These are phyloP conservation scores for Tetracladium setigerum DNA, from an alignment of 495 filamentous ascomycete genomes.

Conservation along the genomic window DNA sequence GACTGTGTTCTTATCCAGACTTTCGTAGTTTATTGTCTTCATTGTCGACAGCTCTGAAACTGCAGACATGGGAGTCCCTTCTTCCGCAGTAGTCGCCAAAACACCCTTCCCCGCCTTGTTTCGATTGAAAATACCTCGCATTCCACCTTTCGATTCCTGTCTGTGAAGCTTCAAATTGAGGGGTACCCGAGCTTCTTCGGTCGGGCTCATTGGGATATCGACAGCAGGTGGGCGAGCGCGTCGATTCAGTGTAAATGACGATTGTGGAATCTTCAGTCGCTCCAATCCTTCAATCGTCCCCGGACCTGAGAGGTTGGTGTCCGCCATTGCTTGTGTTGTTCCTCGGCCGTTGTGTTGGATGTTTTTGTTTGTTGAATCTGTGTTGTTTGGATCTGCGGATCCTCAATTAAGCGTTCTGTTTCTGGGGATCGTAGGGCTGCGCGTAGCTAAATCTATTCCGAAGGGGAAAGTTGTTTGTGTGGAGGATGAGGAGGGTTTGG, in stretches of 20 bases:
- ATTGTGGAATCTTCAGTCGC: conserved; percentile 12
- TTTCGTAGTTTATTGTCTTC: conserved; percentile 20
- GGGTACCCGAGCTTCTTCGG: conserved; percentile 9
- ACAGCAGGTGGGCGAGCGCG: conserved; percentile 13
- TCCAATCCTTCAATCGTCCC: not conserved
- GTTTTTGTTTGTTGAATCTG: too few relatives aligned
- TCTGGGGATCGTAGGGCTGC: too few relatives aligned
- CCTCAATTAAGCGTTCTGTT: too few relatives aligned
- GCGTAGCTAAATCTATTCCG: too few relatives aligned
- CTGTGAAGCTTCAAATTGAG: conserved; percentile 23
- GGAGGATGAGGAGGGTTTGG: too few relatives aligned
- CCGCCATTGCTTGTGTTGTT: too few relatives aligned
- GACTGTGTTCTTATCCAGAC: conserved; percentile 20
- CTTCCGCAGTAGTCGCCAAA: conserved; percentile 9
- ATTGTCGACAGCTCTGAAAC: conserved; percentile 26
- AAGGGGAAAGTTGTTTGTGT: too few relatives aligned
- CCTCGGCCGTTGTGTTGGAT: too few relatives aligned
- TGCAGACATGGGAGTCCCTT: not conserved
- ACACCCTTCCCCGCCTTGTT: conserved; percentile 13
- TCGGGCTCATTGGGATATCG: conserved; percentile 1
- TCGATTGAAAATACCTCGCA: conserved; percentile 37
- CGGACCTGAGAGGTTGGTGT: too few relatives aligned
- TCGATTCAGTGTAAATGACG: conserved; percentile 8
- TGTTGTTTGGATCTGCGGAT: too few relatives aligned
- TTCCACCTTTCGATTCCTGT: conserved; percentile 41